These are phyloP conservation scores for Glycine latifolia DNA, from an alignment of 306 rosid species.

Conservation along the genomic window DNA sequence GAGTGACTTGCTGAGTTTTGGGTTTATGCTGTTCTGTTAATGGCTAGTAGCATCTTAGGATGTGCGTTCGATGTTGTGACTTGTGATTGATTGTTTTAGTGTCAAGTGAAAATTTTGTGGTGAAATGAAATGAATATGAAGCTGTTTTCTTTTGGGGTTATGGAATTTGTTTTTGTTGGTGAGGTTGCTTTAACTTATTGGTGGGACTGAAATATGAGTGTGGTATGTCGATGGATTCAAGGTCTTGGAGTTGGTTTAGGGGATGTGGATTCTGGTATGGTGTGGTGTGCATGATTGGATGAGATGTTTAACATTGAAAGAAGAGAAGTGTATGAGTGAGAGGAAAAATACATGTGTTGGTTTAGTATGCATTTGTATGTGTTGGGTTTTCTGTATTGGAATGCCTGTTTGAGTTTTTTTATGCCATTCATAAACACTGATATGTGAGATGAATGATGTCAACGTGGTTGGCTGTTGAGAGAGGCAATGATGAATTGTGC, in stretches of 20 bases:
- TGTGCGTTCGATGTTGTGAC: not conserved
- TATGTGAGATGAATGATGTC: not conserved
- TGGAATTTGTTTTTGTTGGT: not conserved
- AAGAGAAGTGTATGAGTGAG: not conserved
- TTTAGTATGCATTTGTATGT: slow-evolving; percentile 14
- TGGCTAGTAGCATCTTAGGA: not conserved
- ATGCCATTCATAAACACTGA: not conserved
- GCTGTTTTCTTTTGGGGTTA: not conserved
- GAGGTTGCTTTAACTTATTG: slow-evolving; percentile 19
- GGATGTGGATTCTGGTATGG: not conserved
- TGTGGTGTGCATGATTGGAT: not conserved
- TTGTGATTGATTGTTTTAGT: not conserved
- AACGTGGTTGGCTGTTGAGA: not conserved
- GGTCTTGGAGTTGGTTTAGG: not conserved
- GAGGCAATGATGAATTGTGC: not conserved
- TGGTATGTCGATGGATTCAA: not conserved
- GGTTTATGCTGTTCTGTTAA: too few relatives aligned
- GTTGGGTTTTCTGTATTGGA: not conserved
- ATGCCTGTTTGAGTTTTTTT: not conserved
- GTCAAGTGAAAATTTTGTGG: not conserved
- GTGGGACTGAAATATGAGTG: not conserved
- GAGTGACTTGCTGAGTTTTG: slow-evolving; percentile 3
- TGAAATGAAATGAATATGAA: not conserved
- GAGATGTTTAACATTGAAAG: slow-evolving; percentile 24
- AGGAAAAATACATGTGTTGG: not conserved